Conservation (phyloP, 768 basidiomycete genomes). For the Suillus plorans region DNA sequence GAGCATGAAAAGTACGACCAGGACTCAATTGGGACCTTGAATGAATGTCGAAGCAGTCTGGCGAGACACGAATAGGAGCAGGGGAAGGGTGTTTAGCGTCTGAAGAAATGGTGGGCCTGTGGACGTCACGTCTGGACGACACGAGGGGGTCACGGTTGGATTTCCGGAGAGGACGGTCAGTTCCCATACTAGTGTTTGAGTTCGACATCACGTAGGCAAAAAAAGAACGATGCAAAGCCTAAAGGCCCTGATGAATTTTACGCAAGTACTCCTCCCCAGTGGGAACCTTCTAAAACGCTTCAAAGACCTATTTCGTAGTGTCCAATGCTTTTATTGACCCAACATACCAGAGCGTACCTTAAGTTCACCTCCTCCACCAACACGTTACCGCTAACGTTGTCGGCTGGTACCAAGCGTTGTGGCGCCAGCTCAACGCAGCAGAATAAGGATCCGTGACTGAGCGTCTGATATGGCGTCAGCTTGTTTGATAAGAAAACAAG, state of each 20-base stretch:
- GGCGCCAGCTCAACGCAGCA: background rate
- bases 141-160: conserved; percentile 49
- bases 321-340: background rate
- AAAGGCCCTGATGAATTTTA: conserved; percentile 1
- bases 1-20: conserved; percentile 23
- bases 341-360: background rate
- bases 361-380: background rate
- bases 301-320: background rate
- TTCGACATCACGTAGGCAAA: conserved; percentile 19
- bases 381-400: conserved; percentile 1
- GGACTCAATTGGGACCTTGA: conserved; percentile 40
- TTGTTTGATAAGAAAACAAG: background rate
- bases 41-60: conserved; percentile 48
- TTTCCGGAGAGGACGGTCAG: conserved; percentile 46
- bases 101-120: conserved; percentile 23
- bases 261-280: background rate
- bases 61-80: conserved; percentile 19
- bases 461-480: background rate
- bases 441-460: background rate
- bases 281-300: background rate
- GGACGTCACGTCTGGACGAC: conserved; percentile 53
- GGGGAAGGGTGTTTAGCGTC: conserved; percentile 15
- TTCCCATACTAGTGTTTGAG: conserved; percentile 12
- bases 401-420: background rate
- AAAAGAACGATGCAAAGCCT: background rate